Conservation (phyloP, 225 moss, liverwort and hornwort species). For the Polytrichum commune region DNA sequence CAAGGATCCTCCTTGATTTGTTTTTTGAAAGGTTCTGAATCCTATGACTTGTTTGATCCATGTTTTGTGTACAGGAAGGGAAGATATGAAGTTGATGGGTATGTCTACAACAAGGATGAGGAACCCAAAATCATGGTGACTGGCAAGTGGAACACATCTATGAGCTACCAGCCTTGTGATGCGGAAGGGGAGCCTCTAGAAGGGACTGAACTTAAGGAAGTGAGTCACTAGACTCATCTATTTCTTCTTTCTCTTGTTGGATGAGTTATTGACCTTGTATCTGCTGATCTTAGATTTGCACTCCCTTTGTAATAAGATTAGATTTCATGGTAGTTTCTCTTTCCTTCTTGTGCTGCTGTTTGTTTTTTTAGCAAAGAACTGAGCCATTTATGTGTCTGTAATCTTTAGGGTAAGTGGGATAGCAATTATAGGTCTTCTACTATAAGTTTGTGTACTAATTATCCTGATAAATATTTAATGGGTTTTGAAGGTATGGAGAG, state of each 20-base stretch:
- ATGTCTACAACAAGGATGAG: slow-evolving; percentile 85
- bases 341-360: neutral
- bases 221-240: slow-evolving; percentile 12
- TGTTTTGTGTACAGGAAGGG: slow-evolving; percentile 48
- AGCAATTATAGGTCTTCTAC: too few relatives aligned
- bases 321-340: neutral
- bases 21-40: too few relatives aligned
- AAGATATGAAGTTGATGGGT: slow-evolving; percentile 91
- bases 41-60: too few relatives aligned
- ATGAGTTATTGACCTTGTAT: neutral
- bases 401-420: too few relatives aligned
- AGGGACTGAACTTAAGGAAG: slow-evolving; percentile 82
- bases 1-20: too few relatives aligned
- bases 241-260: neutral
- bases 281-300: too few relatives aligned
- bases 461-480: neutral
- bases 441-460: too few relatives aligned
- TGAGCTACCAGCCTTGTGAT: slow-evolving; percentile 93
- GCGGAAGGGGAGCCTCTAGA: slow-evolving; percentile 81
- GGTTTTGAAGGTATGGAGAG: slow-evolving; percentile 69
- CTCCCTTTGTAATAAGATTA: neutral
- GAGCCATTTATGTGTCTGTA: too few relatives aligned
- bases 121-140: slow-evolving; percentile 90
- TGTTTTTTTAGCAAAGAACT: neutral
- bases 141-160: slow-evolving; percentile 80